These are phyloP conservation scores for Daedalea quercina DNA, from an alignment of 768 basidiomycete genomes.

Conservation along the genomic window DNA sequence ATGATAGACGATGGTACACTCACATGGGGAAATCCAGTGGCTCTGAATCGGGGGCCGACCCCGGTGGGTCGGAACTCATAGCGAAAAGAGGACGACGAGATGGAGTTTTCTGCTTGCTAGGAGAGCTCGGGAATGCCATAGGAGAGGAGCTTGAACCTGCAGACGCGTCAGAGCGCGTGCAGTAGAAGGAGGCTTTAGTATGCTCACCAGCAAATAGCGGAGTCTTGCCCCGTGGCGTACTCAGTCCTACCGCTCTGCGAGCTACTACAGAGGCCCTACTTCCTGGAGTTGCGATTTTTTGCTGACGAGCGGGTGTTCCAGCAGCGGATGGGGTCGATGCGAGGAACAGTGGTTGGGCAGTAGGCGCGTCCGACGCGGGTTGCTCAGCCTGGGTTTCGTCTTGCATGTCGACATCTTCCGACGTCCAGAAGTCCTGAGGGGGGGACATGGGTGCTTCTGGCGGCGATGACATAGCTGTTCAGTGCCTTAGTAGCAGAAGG, in stretches of 20 bases:
- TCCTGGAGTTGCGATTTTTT: slow-evolving; percentile 12
- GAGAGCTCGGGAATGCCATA: slow-evolving; percentile 57
- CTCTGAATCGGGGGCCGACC: slow-evolving; percentile 38
- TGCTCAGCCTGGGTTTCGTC: slow-evolving; percentile 20
- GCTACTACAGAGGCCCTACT: slow-evolving; percentile 15
- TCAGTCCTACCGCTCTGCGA: slow-evolving; percentile 23
- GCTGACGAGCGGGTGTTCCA: slow-evolving; percentile 18
- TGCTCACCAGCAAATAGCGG: slow-evolving; percentile 22
- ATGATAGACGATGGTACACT: slow-evolving; percentile 15
- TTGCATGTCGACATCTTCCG: slow-evolving; percentile 23
- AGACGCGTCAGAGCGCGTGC: background rate
- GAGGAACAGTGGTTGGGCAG: slow-evolving; percentile 24
- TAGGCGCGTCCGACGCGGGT: slow-evolving; percentile 21
- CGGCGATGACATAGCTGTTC: background rate
- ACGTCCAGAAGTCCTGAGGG: slow-evolving; percentile 22
- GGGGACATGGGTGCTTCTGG: slow-evolving; percentile 12
- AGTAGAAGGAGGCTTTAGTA: background rate
- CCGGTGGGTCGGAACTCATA: slow-evolving; percentile 16
- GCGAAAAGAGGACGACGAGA: slow-evolving; percentile 5
- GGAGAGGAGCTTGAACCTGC: slow-evolving; percentile 45
- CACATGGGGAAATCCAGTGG: slow-evolving; percentile 69
- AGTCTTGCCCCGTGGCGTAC: slow-evolving; percentile 18
- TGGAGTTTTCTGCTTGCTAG: slow-evolving; percentile 31
- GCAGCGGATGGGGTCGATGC: slow-evolving; percentile 22
- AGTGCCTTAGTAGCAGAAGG: background rate